Conservation (phyloP, 2,329 filamentous ascomycete species). For the Fusarium neocosmosporiellum region DNA sequence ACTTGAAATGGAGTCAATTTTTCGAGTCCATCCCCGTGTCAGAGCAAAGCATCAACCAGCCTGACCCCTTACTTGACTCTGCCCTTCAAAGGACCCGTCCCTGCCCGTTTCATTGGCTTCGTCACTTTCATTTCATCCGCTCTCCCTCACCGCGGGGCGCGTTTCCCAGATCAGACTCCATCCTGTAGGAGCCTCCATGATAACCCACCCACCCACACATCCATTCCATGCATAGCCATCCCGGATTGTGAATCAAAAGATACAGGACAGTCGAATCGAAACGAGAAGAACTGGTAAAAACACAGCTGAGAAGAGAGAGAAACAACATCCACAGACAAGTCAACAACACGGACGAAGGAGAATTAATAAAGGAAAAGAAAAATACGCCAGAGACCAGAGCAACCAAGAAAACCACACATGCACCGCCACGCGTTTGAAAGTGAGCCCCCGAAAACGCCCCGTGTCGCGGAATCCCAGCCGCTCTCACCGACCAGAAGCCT, state of each 20-base stretch:
- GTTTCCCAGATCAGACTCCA: slow-evolving; percentile 13
- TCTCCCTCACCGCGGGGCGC: slow-evolving; percentile 3
- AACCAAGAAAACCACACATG: slow-evolving; percentile 6
- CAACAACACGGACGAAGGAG: not conserved
- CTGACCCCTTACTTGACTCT: not conserved
- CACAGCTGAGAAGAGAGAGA: slow-evolving; percentile 20
- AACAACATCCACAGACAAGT: not conserved
- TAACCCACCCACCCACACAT: slow-evolving; percentile 5
- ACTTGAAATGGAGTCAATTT: slow-evolving; percentile 32
- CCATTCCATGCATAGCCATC: slow-evolving; percentile 12
- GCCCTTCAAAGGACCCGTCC: slow-evolving; percentile 1
- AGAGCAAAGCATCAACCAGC: slow-evolving; percentile 33
- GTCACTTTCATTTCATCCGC: slow-evolving; percentile 22
- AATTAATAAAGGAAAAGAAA: slow-evolving; percentile 3
- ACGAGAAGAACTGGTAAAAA: not conserved
- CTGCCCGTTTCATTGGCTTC: slow-evolving; percentile 21
- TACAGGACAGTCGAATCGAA: slow-evolving; percentile 9
- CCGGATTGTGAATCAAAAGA: slow-evolving; percentile 19
- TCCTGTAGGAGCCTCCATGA: slow-evolving; percentile 9
- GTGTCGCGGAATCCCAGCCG: slow-evolving; percentile 47
- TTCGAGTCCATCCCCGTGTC: slow-evolving; percentile 19
- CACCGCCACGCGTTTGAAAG: slow-evolving; percentile 14
- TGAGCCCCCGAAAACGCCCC: slow-evolving; percentile 38
- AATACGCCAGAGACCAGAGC: slow-evolving; percentile 12
- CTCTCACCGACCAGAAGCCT: slow-evolving; percentile 53